A percentile compares a stretch with the other conserved stretches of the same genome.
Conservation (phyloP, 2,329 filamentous ascomycete genomes). For the Graphilbum sp. region DNA sequence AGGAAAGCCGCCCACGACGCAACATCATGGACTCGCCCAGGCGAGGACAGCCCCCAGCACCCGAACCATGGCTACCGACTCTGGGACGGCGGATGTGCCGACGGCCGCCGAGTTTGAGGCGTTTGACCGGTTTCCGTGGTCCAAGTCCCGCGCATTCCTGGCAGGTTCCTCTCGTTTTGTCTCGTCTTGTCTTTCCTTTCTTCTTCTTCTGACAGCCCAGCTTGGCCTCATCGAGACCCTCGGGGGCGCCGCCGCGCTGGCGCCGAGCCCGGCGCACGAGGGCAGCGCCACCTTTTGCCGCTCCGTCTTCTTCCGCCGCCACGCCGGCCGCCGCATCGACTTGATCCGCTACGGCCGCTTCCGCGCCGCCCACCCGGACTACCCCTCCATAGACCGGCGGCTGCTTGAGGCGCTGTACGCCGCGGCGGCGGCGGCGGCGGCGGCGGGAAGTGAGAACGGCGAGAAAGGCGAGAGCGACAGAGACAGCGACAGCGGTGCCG, state of each 20-base stretch:
- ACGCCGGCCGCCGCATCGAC: constrained; percentile 9
- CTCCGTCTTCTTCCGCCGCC: constrained; percentile 10
- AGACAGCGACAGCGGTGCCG: neutral
- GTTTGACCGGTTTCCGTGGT: constrained; percentile 12
- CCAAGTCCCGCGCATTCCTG: constrained; percentile 9
- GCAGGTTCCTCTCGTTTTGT: constrained; percentile 1
- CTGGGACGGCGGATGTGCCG: no score
- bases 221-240: constrained; percentile 11
- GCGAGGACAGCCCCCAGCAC: no score
- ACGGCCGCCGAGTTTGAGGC: constrained; percentile 6
- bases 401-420: constrained; percentile 9
- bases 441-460: no score
- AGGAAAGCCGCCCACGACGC: no score
- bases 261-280: constrained; percentile 8
- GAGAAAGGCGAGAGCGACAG: no score
- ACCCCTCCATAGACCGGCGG: constrained; percentile 9
- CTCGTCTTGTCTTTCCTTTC: no score
- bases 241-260: constrained; percentile 9
- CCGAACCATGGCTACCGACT: no score
- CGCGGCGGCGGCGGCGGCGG: constrained; percentile 12
- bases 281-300: constrained; percentile 11
- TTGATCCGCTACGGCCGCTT: constrained; percentile 10
- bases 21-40: no score
- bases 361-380: constrained; percentile 3
- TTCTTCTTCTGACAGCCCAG: constrained; percentile 4